A percentile compares a stretch with the other conserved stretches of the same genome.
Evolutionary conservation across 1,284 basidiomycete genomes (phyloP).

Genomic region (Cryptococcus depauperatus): DNA sequence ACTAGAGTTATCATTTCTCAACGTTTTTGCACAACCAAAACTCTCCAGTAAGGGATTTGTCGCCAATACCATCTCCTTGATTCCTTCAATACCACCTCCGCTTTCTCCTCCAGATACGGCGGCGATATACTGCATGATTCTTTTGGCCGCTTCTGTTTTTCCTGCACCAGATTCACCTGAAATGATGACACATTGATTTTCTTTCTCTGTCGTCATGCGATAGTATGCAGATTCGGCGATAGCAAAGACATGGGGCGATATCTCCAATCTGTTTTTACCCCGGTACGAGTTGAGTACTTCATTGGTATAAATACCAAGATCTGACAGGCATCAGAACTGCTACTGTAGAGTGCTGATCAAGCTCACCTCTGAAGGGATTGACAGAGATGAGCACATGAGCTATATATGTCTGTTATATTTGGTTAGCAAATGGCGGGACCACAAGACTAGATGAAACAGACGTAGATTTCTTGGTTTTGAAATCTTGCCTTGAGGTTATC

Average conservation of each 20-base stretch:
- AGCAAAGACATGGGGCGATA: constrained; percentile 94
- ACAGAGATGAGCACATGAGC: constrained; percentile 96
- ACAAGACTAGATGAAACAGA: constrained; percentile 19
- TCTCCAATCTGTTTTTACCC: constrained; percentile 96
- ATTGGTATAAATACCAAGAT: constrained; percentile 95
- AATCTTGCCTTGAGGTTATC: constrained; percentile 96
- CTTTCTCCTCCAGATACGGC: constrained; percentile 75
- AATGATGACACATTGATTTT: constrained; percentile 99
- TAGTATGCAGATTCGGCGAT: constrained; percentile 98
- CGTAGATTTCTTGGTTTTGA: constrained; percentile 90
- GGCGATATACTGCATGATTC: constrained; percentile 99
- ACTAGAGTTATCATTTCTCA: constrained; percentile 97
- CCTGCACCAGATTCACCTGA: constrained; percentile 97
- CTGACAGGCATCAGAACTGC: constrained; percentile 46
- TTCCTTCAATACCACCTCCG: constrained; percentile 65
- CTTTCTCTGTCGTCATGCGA: constrained; percentile 98
- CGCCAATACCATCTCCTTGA: constrained; percentile 99
- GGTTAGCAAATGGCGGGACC: background rate
- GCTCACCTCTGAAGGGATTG: constrained; percentile 85
- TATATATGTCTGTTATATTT: constrained; percentile 72
- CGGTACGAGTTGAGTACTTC: constrained; percentile 78
- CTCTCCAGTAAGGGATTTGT: constrained; percentile 97
- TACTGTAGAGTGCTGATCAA: background rate
- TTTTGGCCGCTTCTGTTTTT: constrained; percentile 94
- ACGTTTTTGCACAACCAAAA: constrained; percentile 97